phyloP scores from a whole-genome alignment of 2,329 filamentous ascomycete species.

The Talaromyces islandicus region DNA sequence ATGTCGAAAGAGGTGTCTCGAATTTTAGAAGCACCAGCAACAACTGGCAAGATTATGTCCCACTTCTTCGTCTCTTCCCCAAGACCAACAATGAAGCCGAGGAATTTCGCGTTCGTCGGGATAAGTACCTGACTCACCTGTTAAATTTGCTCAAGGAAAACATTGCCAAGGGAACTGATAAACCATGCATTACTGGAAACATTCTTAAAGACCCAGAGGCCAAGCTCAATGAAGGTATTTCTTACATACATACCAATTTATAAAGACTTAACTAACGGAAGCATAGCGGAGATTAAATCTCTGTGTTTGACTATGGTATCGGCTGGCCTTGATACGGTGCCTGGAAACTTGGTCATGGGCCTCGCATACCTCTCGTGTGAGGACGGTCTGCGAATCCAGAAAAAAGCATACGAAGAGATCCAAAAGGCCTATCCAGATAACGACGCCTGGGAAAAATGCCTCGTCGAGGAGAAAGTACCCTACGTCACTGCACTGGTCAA shows the following conservation, averaged over 20 bases:
- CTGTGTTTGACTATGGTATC: constrained; percentile 79
- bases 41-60: constrained; percentile 83
- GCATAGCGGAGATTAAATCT: constrained; percentile 65
- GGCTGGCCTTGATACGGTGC: constrained; percentile 74
- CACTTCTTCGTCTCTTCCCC: constrained; percentile 60
- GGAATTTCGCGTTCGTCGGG: constrained; percentile 62
- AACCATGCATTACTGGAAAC: constrained; percentile 63
- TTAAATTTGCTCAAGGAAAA: constrained; percentile 55
- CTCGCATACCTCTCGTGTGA: constrained; percentile 67
- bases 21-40: constrained; percentile 74
- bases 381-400: constrained; percentile 64
- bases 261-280: background rate
- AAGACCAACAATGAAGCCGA: constrained; percentile 57
- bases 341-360: constrained; percentile 72
- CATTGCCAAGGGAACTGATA: constrained; percentile 58
- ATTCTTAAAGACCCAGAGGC: constrained; percentile 66
- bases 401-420: constrained; percentile 64
- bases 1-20: constrained; percentile 69
- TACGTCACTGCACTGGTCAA: constrained; percentile 75
- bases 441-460: constrained; percentile 69
- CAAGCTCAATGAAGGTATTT: constrained; percentile 59
- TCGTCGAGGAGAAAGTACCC: constrained; percentile 67
- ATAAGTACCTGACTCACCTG: constrained; percentile 59
- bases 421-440: constrained; percentile 64
- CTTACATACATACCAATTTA: background rate